Evolutionary conservation across 116 monocot genomes (phyloP).

Genomic region (Posidonia oceanica): DNA sequence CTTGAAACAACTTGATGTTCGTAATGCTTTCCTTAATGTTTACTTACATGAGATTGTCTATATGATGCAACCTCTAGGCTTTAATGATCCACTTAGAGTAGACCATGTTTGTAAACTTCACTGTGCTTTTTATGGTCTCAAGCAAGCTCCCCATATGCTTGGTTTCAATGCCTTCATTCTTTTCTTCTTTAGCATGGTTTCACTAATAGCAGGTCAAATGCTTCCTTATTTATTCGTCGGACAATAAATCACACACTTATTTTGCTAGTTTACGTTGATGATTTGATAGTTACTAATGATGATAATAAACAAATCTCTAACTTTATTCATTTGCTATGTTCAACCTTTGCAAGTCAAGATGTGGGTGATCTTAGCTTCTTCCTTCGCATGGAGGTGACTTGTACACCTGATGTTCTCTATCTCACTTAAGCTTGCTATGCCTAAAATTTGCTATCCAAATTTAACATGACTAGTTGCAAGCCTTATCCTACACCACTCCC

Average conservation of each 20-base stretch:
- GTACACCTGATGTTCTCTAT: background rate
- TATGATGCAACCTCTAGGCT: background rate
- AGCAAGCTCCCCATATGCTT: too few relatives aligned
- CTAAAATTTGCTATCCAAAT: background rate
- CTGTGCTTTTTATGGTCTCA: too few relatives aligned
- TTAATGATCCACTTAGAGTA: too few relatives aligned
- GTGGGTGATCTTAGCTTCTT: background rate
- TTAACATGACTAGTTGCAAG: background rate
- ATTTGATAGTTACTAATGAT: background rate
- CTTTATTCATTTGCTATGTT: background rate
- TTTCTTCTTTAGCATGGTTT: too few relatives aligned
- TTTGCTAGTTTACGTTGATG: background rate
- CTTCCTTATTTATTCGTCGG: background rate
- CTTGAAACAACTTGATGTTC: background rate
- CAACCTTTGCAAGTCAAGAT: background rate
- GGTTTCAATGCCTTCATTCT: too few relatives aligned
- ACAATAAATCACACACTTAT: background rate
- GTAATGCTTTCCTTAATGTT: background rate
- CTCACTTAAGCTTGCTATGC: background rate
- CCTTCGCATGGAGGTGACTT: background rate
- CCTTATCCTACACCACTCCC: background rate
- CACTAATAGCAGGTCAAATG: background rate
- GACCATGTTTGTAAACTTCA: background rate
- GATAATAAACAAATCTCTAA: background rate
- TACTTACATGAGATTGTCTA: background rate